Evolutionary conservation across 1,284 basidiomycete genomes (phyloP), one percentile per base, ranked within the genome.

Genomic region (Heliocybe sulcata): DNA sequence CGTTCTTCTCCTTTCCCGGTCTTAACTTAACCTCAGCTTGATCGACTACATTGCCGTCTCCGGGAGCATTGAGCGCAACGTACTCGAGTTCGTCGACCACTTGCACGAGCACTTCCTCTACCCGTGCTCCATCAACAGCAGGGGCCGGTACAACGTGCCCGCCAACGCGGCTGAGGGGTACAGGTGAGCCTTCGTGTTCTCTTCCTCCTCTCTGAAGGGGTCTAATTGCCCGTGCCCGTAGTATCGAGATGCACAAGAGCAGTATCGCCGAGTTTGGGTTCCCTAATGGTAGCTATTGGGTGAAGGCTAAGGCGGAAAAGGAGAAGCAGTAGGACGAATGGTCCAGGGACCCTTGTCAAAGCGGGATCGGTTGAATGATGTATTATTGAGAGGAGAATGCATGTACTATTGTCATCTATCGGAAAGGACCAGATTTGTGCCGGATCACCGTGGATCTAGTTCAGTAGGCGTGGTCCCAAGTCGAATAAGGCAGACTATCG

Each of bases 31-130:
- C 45, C 45, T 4, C 22, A 91, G 78, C 64, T 77, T 92, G 62
- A 95, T 97, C 67, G 94, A 98, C 73, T 97, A 95, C 69, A 92
- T 97, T 64, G 85, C 83, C 59, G 77, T 98, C 54, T 94, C 92
- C 1, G 95, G 92, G 1, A 82, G 83, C 42, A 94, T 95, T 86
- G 92, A 96, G 64, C 83, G 90, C 55, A 97, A 98, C 65, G 94
- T 96, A 12, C 83, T 98, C 55, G 94, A 90, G 68, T 90, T 84
- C 59, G 86, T 87, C 26, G 90, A 93, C 71, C 94, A 97, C 68
- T 74, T 97, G 47, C 94, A 98, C 71, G 93, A 97, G 62, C 91
- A 97, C 71, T 98, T 97, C 73, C 73, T 88, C 54, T 85, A 86
- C 63, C 93, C 93, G 2, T 92, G 92, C 64, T 88, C 90, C 35